These are phyloP conservation scores for Emericellopsis terricola DNA, from an alignment of 495 filamentous ascomycete genomes.

Conservation along the genomic window DNA sequence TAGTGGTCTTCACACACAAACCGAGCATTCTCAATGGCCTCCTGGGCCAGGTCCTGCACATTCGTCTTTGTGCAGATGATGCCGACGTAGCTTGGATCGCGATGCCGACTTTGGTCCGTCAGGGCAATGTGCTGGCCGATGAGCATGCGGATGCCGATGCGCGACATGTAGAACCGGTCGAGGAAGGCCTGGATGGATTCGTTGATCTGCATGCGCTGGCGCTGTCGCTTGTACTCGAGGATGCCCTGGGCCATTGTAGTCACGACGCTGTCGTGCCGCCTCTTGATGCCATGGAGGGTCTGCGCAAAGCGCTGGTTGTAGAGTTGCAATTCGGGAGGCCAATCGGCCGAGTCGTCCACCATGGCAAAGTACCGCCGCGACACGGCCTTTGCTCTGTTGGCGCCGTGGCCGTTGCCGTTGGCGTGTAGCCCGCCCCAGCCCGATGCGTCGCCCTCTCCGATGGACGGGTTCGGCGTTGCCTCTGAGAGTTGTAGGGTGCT, in stretches of 20 bases:
- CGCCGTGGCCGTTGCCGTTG: constrained; percentile 26
- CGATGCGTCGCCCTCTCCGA: constrained; percentile 71
- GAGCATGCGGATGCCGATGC: constrained; percentile 98
- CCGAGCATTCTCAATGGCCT: constrained; percentile 94
- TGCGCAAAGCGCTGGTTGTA: constrained; percentile 85
- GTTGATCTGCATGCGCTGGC: constrained; percentile 96
- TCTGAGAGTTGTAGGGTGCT: constrained; percentile 52
- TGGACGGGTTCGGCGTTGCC: constrained; percentile 75
- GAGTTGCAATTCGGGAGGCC: constrained; percentile 86
- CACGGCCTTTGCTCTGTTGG: constrained; percentile 26
- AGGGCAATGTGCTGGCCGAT: constrained; percentile 96
- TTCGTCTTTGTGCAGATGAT: constrained; percentile 99
- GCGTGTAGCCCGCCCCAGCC: constrained; percentile 40
- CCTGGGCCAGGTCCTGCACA: constrained; percentile 84
- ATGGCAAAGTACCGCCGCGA: constrained; percentile 75
- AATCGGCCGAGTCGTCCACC: constrained; percentile 72
- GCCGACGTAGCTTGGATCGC: constrained; percentile 85
- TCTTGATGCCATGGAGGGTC: constrained; percentile 78
- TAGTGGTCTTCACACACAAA: constrained; percentile 99
- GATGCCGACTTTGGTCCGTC: constrained; percentile 73
- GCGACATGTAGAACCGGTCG: constrained; percentile 98
- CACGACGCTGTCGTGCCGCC: constrained; percentile 90
- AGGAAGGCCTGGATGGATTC: constrained; percentile 90
- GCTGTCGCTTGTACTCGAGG: constrained; percentile 88
- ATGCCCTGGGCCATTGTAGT: constrained; percentile 93